Percentiles rank a stretch among this genome's conserved stretches.
Evolutionary conservation across 805 yeast species (phyloP).

Genomic region (Pichia gijzeniarum): DNA sequence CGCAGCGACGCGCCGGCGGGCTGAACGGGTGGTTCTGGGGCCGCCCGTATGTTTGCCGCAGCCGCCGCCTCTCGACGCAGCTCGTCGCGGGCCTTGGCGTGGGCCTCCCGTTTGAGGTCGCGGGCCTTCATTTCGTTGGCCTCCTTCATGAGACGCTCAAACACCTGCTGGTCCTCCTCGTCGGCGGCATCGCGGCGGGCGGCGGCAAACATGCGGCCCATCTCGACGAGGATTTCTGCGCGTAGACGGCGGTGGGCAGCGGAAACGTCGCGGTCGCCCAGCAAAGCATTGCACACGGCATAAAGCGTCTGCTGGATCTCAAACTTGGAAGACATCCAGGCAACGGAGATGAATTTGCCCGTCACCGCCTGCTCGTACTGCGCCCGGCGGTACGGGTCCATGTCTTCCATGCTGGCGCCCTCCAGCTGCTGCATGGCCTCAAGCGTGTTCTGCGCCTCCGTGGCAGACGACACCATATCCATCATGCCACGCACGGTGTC

Average conservation of each 20-base stretch:
- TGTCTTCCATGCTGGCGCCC: conserved; percentile 33
- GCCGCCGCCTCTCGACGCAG: too few relatives aligned
- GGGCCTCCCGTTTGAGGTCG: conserved; percentile 24
- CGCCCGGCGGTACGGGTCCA: conserved; percentile 43
- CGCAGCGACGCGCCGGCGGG: too few relatives aligned
- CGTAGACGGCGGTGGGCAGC: conserved; percentile 44
- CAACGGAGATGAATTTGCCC: conserved; percentile 77
- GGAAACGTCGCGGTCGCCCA: conserved; percentile 50
- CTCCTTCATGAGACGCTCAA: conserved; percentile 49
- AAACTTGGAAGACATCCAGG: conserved; percentile 77
- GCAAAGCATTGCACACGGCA: conserved; percentile 59
- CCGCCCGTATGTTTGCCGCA: too few relatives aligned
- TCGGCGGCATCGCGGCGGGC: conserved; percentile 62
- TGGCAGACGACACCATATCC: conserved; percentile 62
- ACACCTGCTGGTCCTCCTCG: conserved; percentile 62
- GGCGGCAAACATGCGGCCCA: conserved; percentile 57
- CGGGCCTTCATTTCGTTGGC: conserved; percentile 26
- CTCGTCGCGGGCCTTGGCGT: conserved; percentile 6
- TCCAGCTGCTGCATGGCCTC: conserved; percentile 66
- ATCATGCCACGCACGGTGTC: conserved; percentile 68
- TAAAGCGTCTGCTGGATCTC: conserved; percentile 71
- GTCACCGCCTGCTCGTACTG: conserved; percentile 67
- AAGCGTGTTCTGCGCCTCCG: conserved; percentile 76
- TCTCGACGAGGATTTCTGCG: conserved; percentile 53
- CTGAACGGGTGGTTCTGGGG: too few relatives aligned